Evolutionary conservation across 2,329 filamentous ascomycete genomes (phyloP).

Genomic region (Fusarium tjaetaba): DNA sequence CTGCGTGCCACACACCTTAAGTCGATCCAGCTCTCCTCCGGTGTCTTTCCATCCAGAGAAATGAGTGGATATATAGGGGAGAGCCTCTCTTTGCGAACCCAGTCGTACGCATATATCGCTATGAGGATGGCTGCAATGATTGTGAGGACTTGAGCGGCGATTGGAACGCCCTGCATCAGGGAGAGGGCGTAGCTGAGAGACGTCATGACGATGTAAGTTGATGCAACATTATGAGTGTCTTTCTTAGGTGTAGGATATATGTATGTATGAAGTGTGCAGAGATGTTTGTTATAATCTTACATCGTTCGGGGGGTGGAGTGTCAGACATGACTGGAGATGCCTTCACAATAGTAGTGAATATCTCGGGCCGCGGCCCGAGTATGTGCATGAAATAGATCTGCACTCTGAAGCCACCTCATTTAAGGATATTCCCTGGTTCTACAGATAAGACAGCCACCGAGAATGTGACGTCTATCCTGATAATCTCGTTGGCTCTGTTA

Average conservation of each 20-base stretch:
- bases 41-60: too few relatives aligned
- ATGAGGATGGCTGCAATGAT: neutral
- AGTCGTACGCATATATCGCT: too few relatives aligned
- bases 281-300: neutral
- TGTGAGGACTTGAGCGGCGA: neutral
- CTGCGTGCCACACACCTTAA: too few relatives aligned
- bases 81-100: too few relatives aligned
- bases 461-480: neutral
- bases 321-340: neutral
- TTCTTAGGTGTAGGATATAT: neutral
- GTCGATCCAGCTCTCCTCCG: too few relatives aligned
- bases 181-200: neutral
- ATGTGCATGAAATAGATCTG: neutral
- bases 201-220: rapidly evolving
- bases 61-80: too few relatives aligned
- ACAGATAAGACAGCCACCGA: neutral
- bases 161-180: neutral
- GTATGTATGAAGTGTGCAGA: neutral
- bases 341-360: neutral
- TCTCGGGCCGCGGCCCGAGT: neutral
- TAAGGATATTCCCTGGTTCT: neutral
- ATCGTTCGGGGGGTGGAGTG: neutral
- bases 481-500: neutral
- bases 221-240: rapidly evolving
- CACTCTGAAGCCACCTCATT: neutral